Base-by-base conservation (phyloP, 768 basidiomycete genomes). In the Boletus speciosus region DNA sequence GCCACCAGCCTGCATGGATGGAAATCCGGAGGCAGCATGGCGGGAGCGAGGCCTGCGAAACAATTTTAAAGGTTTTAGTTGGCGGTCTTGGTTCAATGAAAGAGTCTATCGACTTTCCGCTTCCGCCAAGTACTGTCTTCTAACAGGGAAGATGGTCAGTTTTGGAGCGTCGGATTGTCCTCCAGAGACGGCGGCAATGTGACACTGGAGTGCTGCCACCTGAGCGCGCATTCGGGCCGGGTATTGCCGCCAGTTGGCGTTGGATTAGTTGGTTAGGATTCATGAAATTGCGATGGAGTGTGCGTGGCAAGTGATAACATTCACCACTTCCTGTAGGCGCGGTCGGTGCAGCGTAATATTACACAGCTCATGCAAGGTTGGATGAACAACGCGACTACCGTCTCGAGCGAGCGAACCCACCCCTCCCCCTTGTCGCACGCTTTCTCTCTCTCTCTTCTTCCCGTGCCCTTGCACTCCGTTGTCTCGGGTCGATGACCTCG, bases 401-500 rank as follows among this genome's bases (percentile, higher is more conserved):
- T 46, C 66, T 66, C 10, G 62, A 35, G 1, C 56, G 62, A 32
- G 58, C 44, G 5, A 14, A 48, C 21, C 66, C 64, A 23, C 62
- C 57, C 51, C 53, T 68, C 16, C 57, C 64, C 43, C 57, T 68
- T 11, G 60, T 54, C 2, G 67, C 71, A 12, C 70, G 67, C 49
- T 84, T 89, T 62, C 84, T 74, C 55, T 88, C 87, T 60, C 77
- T 75, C 61, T 90, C 90, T 65, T 93, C 91, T 62, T 92, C 87
- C 62, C 77, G 82, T 25, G 91, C 91, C 45, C 81, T 73, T 23
- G 87, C 88, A 41, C 85, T 78, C 51, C 91, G 72, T 45, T 81
- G 79, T 54, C 91, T 73, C 0, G 91, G 90, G 66, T 93, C 91
- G 66, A 93, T 93, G 27, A 93, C 90, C 71, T 93, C 90, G 63